Evolutionary conservation across 2,329 filamentous ascomycete species (phyloP), one percentile per base, ranked within the genome.

Genomic region (Rhynchosporium secalis): DNA sequence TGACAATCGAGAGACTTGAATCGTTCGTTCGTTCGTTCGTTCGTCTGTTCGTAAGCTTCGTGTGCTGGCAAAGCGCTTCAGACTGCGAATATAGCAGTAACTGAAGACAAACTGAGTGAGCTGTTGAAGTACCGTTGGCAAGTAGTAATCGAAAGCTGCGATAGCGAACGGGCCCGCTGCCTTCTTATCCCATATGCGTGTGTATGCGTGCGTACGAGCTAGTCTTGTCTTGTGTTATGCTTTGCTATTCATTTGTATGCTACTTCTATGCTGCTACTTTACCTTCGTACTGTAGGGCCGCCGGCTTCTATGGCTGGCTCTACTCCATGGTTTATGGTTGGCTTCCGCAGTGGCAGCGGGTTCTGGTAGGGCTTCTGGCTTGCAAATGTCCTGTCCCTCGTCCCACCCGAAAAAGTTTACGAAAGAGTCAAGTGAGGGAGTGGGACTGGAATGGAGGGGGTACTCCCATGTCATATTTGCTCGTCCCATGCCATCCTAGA

Each of bases 351-450:
- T 63, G 62, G 58, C 62, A 58, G 58, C 62, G 57, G 62, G 29
- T 55, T 43, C 28, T 36, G 33, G 33, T 2, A 36, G 33, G 33
- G 33, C 5, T 20, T 20, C 33, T 5, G 33, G 33, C 33, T 36
- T 36, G 33, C 33, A 6, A 6, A 12, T 2, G 7, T 12, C 40
- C 4, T 4, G 10, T 43, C 48, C 28, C 15, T 57, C 43, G 64
- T 65, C 60, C 62, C 61, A 65, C 65, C 61, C 65, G 62, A 66
- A 61, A 33, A 26, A 56, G 57, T 54, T 56, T 20, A 20, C 20
- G 20, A 20, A 20, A 20, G 9, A 36, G 33, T 36, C 33, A 62
- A 55, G 52, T 55, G 52, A 55, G 40, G 52, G 91, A 95, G 43
- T 91, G 20, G 20, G 20, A 20, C 20, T 20, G 20, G n/a, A n/a